phyloP scores from a whole-genome alignment of 192 early-diverging fungal genomes.

The Linnemannia hyalina region DNA sequence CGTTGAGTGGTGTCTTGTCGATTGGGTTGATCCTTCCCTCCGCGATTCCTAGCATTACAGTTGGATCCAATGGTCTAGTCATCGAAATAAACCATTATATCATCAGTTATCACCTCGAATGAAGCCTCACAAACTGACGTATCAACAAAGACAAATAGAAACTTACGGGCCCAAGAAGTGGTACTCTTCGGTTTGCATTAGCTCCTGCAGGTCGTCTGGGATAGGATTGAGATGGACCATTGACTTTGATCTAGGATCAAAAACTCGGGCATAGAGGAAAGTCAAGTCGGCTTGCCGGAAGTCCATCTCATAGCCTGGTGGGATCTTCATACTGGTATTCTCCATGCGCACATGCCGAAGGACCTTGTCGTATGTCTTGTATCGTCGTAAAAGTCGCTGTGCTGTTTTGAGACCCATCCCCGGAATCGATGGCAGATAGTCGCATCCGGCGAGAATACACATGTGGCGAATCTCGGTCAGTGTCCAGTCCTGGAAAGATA shows the following conservation, averaged over 20 bases:
- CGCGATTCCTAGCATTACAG: conserved; percentile 70
- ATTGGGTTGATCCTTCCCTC: conserved; percentile 74
- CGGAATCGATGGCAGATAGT: conserved; percentile 87
- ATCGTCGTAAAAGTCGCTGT: conserved; percentile 61
- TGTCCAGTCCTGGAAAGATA: conserved; percentile 71
- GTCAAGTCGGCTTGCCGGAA: conserved; percentile 87
- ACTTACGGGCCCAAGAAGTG: conserved; percentile 73
- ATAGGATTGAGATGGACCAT: conserved; percentile 73
- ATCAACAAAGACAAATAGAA: not conserved
- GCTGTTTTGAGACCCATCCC: conserved; percentile 93
- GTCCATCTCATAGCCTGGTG: conserved; percentile 73
- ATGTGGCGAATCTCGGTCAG: conserved; percentile 80
- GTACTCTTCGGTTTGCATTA: conserved; percentile 57
- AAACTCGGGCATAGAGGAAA: conserved; percentile 93
- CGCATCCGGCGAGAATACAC: conserved; percentile 99
- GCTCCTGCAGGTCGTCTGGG: conserved; percentile 52
- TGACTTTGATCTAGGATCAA: conserved; percentile 68
- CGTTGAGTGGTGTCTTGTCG: conserved; percentile 60
- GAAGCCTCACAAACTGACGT: not conserved
- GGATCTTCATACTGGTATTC: conserved; percentile 54
- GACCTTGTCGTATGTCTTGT: conserved; percentile 59
- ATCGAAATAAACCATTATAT: not conserved
- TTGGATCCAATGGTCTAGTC: conserved; percentile 61
- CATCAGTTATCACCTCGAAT: not conserved
- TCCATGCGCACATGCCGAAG: conserved; percentile 32